A percentile compares a stretch with the other conserved stretches of the same genome.
These are phyloP conservation scores for Eudorina sp. DNA, from an alignment of 139 green algal species.

Conservation along the genomic window DNA sequence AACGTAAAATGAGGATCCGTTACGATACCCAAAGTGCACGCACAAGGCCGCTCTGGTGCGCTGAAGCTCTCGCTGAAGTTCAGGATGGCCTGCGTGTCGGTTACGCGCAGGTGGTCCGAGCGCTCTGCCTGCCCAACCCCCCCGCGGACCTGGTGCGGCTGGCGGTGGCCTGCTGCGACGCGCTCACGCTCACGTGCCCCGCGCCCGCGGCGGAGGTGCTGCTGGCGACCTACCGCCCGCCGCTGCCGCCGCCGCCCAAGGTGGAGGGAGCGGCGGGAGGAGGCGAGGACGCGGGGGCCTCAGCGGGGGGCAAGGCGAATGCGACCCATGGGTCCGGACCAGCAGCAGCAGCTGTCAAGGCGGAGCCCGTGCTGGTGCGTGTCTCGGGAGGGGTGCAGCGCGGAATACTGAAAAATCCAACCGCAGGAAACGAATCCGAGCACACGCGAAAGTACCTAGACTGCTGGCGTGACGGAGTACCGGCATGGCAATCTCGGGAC, in stretches of 20 bases:
- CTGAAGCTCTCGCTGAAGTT: too few relatives aligned
- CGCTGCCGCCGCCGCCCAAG: background rate
- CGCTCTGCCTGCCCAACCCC: slow-evolving; percentile 30
- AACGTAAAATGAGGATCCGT: too few relatives aligned
- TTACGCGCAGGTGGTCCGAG: slow-evolving; percentile 7
- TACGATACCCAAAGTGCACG: too few relatives aligned
- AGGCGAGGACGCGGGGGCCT: background rate
- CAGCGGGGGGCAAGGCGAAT: background rate
- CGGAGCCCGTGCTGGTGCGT: background rate
- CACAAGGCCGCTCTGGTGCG: too few relatives aligned
- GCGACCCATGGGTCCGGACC: too few relatives aligned
- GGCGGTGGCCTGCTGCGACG: slow-evolving; percentile 30
- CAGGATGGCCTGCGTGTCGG: too few relatives aligned
- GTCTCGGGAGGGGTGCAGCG: too few relatives aligned
- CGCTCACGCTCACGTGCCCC: slow-evolving; percentile 36
- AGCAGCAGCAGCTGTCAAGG: background rate
- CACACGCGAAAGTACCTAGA: too few relatives aligned
- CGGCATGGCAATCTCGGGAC: too few relatives aligned
- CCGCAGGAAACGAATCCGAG: too few relatives aligned
- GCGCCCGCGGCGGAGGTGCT: slow-evolving; percentile 32
- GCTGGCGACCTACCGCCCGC: slow-evolving; percentile 27
- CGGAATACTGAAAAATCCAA: too few relatives aligned
- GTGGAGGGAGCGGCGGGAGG: background rate
- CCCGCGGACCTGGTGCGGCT: slow-evolving; percentile 42
- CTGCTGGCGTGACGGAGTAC: too few relatives aligned